Evolutionary conservation across 148 eudicot species (phyloP).

Genomic region (Pharnaceum exiguum): DNA sequence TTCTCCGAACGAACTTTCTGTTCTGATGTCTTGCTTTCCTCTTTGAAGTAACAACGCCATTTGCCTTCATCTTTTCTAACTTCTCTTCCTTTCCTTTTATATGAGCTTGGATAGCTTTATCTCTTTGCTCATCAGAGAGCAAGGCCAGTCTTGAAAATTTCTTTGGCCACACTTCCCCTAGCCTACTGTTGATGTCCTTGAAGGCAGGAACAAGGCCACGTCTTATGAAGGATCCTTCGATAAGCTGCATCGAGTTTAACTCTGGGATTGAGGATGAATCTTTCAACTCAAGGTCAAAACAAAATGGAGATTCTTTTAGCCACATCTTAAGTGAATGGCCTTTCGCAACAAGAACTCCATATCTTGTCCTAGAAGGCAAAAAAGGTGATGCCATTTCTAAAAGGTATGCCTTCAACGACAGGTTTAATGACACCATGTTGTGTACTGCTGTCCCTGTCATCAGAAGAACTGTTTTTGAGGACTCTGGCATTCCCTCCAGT

Average conservation of each 20-base stretch:
- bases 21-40: constrained; percentile 21
- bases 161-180: constrained; percentile 75
- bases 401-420: constrained; percentile 79
- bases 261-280: constrained; percentile 57
- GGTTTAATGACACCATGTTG: constrained; percentile 78
- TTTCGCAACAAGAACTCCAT: constrained; percentile 82
- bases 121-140: constrained; percentile 71
- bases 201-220: constrained; percentile 94
- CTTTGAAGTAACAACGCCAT: constrained; percentile 9
- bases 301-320: constrained; percentile 93
- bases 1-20: constrained; percentile 28
- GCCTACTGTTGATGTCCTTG: constrained; percentile 66
- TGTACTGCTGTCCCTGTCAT: constrained; percentile 80
- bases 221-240: constrained; percentile 82
- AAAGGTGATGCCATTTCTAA: constrained; percentile 99
- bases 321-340: constrained; percentile 94
- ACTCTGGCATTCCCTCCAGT: constrained; percentile 89
- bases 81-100: constrained; percentile 69
- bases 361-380: constrained; percentile 79
- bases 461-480: constrained; percentile 88
- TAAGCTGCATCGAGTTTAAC: constrained; percentile 76
- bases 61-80: constrained; percentile 39
- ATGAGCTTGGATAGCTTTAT: constrained; percentile 61
- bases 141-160: constrained; percentile 88
- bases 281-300: constrained; percentile 93